Percentiles rank a stretch among this genome's conserved stretches.
phyloP scores from a whole-genome alignment of 1,284 basidiomycete species.

The Ganoderma multipileum region DNA sequence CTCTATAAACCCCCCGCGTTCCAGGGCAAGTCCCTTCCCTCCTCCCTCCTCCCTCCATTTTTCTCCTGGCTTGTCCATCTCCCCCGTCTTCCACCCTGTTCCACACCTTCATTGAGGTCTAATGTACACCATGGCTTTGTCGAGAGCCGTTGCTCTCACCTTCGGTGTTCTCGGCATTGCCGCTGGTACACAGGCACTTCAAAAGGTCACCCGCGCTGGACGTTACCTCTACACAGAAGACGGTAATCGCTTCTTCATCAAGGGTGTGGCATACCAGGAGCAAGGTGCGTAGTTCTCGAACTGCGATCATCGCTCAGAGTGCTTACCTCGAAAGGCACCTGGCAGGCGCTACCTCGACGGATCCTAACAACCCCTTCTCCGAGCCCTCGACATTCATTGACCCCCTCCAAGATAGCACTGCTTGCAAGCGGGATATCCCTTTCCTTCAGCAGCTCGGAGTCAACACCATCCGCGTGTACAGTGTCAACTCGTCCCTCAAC shows the following conservation, averaged over 20 bases:
- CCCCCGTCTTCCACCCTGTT: conserved; percentile 19
- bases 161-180: conserved; percentile 40
- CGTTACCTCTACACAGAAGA: conserved; percentile 81
- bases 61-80: conserved; percentile 9
- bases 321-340: neutral
- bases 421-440: conserved; percentile 82
- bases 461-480: conserved; percentile 85
- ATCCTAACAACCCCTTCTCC: conserved; percentile 73
- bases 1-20: conserved; percentile 14
- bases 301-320: neutral
- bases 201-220: conserved; percentile 66
- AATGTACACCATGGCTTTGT: conserved; percentile 34
- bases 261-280: conserved; percentile 90
- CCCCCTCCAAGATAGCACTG: conserved; percentile 72
- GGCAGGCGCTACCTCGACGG: conserved; percentile 38
- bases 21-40: conserved; percentile 11
- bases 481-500: conserved; percentile 81
- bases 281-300: conserved; percentile 60
- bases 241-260: conserved; percentile 87
- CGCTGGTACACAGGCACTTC: conserved; percentile 58
- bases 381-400: conserved; percentile 82
- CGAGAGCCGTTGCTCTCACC: conserved; percentile 33
- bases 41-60: conserved; percentile 10
- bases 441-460: conserved; percentile 75
- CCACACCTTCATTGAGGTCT: conserved; percentile 23